Conservation (phyloP, 768 basidiomycete genomes). For the Hemileccinum rubropunctum region DNA sequence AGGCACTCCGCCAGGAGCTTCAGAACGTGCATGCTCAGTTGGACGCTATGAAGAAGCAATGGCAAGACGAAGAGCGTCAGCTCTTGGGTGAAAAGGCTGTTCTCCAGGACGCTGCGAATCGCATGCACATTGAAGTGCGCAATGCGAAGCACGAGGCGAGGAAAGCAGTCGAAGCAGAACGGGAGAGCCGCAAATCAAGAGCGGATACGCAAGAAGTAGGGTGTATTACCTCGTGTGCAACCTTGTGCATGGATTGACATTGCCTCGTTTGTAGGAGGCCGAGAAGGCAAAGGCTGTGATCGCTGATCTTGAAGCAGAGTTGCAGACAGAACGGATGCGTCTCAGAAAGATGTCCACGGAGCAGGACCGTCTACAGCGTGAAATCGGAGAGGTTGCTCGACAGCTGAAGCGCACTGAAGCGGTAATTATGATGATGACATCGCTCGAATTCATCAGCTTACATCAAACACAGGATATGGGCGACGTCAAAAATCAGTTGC, state of each 20-base stretch:
- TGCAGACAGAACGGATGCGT: slow-evolving; percentile 68
- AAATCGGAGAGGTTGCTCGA: slow-evolving; percentile 59
- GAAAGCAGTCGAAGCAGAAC: slow-evolving; percentile 52
- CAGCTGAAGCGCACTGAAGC: slow-evolving; percentile 72
- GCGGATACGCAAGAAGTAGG: slow-evolving; percentile 56
- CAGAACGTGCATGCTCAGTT: slow-evolving; percentile 62
- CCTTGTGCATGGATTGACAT: slow-evolving; percentile 1
- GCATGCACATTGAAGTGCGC: slow-evolving; percentile 60
- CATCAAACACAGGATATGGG: slow-evolving; percentile 65
- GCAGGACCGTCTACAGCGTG: slow-evolving; percentile 58
- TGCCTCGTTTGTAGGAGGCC: slow-evolving; percentile 50
- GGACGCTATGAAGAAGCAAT: slow-evolving; percentile 59
- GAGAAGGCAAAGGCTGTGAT: slow-evolving; percentile 64
- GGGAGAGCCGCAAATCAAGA: slow-evolving; percentile 45
- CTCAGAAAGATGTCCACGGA: slow-evolving; percentile 62
- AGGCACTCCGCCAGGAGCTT: slow-evolving; percentile 58
- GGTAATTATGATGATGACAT: slow-evolving; percentile 34
- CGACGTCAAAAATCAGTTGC: slow-evolving; percentile 66
- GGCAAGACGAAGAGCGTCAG: slow-evolving; percentile 64
- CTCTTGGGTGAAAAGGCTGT: slow-evolving; percentile 69
- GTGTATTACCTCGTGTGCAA: background rate
- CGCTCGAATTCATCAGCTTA: slow-evolving; percentile 1
- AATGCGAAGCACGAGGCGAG: slow-evolving; percentile 55
- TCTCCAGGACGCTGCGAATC: slow-evolving; percentile 68
- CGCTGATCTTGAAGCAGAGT: slow-evolving; percentile 64